These are phyloP conservation scores for Aspergillus conjunctus DNA, from an alignment of 495 filamentous ascomycete genomes.

Conservation along the genomic window DNA sequence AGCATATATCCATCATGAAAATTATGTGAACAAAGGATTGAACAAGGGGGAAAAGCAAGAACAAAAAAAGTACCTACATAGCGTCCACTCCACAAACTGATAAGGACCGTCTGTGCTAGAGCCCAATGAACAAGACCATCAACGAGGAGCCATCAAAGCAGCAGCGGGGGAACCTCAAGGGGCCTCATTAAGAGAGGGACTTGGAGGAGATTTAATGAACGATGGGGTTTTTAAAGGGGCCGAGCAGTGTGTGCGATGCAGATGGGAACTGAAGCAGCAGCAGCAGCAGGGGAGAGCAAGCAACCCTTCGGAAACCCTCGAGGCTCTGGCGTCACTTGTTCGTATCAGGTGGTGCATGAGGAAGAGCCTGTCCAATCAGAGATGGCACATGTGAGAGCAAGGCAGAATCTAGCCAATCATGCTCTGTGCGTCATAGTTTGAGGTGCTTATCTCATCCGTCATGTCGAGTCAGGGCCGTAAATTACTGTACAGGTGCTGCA, in stretches of 20 bases:
- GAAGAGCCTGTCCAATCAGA: constrained; percentile 22
- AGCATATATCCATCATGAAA: not conserved
- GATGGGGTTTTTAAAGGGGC: constrained; percentile 15
- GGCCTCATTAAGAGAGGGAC: constrained; percentile 21
- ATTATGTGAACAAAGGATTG: constrained; percentile 1
- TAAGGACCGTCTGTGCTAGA: constrained; percentile 19
- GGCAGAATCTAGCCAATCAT: constrained; percentile 1
- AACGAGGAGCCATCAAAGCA: constrained; percentile 23
- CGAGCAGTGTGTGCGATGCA: constrained; percentile 18
- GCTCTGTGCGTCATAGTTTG: not conserved
- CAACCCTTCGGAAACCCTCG: constrained; percentile 3
- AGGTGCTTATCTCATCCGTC: constrained; percentile 22
- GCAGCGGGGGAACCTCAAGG: not conserved
- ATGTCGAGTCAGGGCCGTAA: constrained; percentile 5
- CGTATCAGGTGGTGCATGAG: constrained; percentile 29
- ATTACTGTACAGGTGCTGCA: constrained; percentile 2
- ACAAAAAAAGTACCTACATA: constrained; percentile 10
- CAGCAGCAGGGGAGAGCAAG: constrained; percentile 16
- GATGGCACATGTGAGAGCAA: constrained; percentile 21
- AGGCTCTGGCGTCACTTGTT: constrained; percentile 31
- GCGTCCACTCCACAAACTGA: constrained; percentile 17
- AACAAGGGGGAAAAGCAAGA: constrained; percentile 4
- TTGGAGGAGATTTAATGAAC: constrained; percentile 1
- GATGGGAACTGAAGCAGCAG: constrained; percentile 15
- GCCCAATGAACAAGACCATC: constrained; percentile 2